Evolutionary conservation across 352 stramenopile species (phyloP), one percentile per base, ranked within the genome.

Genomic region (Globisporangium cylindrosporum): DNA sequence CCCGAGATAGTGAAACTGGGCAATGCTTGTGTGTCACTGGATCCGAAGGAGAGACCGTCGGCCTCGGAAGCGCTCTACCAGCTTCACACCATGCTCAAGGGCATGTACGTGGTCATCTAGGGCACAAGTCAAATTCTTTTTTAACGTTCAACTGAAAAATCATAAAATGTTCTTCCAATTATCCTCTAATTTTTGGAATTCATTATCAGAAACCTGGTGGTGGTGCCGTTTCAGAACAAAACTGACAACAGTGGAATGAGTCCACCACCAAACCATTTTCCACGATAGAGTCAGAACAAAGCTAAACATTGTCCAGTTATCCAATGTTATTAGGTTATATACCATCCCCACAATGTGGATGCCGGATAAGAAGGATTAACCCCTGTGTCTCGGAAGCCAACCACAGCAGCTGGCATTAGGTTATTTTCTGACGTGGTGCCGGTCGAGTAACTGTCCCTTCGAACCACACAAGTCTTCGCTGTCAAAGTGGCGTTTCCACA

Each of bases 1-100:
- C 3, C 27, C 2, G 69, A 70, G 9, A 60, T 85, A n/a, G 73
- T 73, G 67, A 57, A 67, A 36, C 67, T 90, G 18, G 82, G 72
- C 15, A 73, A 70, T 46, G 38, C 74, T 57, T 90, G 82, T 68
- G 72, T 88, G 36, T 71, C 69, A 9, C 53, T 82, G 27, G 72
- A 90, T 54, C 78, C 82, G 58, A 69, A 62, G 8, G 59, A 73
- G 27, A 79, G 81, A 9, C 81, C 81, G 22, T 76, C 79, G 58
- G 76, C 76, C 51, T 68, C 67, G 12, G 69, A 86, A 32, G 70
- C 80, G 48, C 76, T 75, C 24, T 64, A 78, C 61, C 64, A 74
- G 18, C 58, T 89, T 15, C 80, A 81, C 4, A 78, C 71, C 34
- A 22, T 79, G 22, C 56, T 79, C 27, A 48, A 61, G 34, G 18